A percentile compares a stretch with the other conserved stretches of the same genome.
Conservation (phyloP, 2,329 filamentous ascomycete species). For the Scytalidium lignicola region DNA sequence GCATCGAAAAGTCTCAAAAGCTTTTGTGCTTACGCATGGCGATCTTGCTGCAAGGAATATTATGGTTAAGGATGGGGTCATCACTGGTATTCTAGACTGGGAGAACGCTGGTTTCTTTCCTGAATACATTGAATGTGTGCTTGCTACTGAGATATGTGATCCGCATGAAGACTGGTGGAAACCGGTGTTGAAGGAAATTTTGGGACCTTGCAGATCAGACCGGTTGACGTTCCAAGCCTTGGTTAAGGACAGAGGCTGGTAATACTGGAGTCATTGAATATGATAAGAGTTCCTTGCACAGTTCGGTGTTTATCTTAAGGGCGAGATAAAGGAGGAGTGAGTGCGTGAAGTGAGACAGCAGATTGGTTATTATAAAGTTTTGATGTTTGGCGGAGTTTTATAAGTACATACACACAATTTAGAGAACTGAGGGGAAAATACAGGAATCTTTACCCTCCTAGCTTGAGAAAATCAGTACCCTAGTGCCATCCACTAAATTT, state of each 20-base stretch:
- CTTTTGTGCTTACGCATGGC: conserved; percentile 40
- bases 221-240: background rate
- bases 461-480: no score
- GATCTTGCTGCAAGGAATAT: conserved; percentile 41
- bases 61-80: conserved; percentile 31
- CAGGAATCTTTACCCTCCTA: no score
- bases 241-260: conserved; percentile 1
- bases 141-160: background rate
- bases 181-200: background rate
- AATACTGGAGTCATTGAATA: background rate
- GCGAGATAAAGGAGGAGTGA: no score
- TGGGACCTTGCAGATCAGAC: background rate
- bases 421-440: no score
- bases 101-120: conserved; percentile 39
- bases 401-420: no score
- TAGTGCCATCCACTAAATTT: no score
- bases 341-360: no score
- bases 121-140: conserved; percentile 14
- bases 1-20: conserved; percentile 57
- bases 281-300: no score
- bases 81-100: conserved; percentile 43
- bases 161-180: background rate
- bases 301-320: no score
- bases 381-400: no score
- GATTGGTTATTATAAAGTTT: no score